Percentiles rank a stretch among this genome's conserved stretches.
Conservation (phyloP, 1,284 basidiomycete species). For the Pterulicium gracile region DNA sequence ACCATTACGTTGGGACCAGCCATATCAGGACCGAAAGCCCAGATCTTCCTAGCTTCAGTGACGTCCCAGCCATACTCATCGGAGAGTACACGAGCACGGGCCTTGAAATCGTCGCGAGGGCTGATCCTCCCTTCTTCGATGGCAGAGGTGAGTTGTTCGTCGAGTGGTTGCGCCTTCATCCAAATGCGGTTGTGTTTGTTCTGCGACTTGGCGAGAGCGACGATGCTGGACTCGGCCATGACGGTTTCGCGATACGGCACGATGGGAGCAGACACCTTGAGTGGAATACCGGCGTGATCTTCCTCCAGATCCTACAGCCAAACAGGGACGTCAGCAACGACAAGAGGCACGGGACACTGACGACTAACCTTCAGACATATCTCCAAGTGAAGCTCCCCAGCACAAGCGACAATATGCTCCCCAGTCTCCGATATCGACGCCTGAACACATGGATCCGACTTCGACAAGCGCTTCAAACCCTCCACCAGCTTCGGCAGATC, state of each 20-base stretch:
- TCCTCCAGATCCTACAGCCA: constrained; percentile 85
- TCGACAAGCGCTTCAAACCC: constrained; percentile 99
- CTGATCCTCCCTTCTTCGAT: constrained; percentile 86
- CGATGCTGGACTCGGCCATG: constrained; percentile 90
- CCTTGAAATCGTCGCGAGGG: constrained; percentile 96
- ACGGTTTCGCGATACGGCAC: constrained; percentile 99
- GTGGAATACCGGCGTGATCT: constrained; percentile 98
- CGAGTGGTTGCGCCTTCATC: constrained; percentile 86
- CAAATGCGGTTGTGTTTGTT: constrained; percentile 99
- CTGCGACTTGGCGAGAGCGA: constrained; percentile 97
- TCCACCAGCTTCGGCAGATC: constrained; percentile 99
- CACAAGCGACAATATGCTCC: constrained; percentile 99
- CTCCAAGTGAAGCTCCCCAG: constrained; percentile 98
- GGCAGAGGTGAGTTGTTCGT: constrained; percentile 88
- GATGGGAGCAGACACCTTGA: constrained; percentile 98
- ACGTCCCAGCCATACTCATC: constrained; percentile 99
- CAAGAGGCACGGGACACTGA: background rate
- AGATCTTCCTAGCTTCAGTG: constrained; percentile 98
- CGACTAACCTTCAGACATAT: constrained; percentile 88
- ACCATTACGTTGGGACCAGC: constrained; percentile 96
- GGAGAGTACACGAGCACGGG: constrained; percentile 89
- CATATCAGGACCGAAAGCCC: constrained; percentile 99
- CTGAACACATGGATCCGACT: constrained; percentile 99
- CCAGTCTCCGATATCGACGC: constrained; percentile 89
- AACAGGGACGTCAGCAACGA: constrained; percentile 2